Base-by-base conservation (phyloP, 169 alveolate genomes). In the Theileria equi region DNA sequence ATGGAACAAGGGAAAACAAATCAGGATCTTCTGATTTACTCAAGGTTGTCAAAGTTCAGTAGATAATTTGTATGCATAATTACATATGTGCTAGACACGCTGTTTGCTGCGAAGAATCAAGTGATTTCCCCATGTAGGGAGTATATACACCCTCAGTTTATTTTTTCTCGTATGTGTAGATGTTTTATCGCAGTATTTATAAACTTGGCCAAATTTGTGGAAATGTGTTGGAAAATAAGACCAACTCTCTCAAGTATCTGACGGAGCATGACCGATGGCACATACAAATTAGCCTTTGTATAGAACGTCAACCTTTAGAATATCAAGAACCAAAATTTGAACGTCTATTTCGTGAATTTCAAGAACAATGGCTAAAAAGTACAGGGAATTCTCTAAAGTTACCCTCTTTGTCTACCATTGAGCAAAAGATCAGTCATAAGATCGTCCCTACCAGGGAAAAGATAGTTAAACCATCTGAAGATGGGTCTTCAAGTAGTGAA, bases 1-100 rank as follows among this genome's bases (percentile, higher is more conserved):
- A 95, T 66, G 99, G 99, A 35, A 90, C 90, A 60, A 89, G 90
- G 77, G 98, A 95, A 70, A 96, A 94, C 73, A 91, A 92, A 43
- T 93, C 98, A 1, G 98, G 98, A 35, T 81, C 92, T 57, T 82
- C 97, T 34, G 93, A 94, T 81, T 90, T 95, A 53, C 82, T 96
- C 85, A 94, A 95, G 80, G 95, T 96, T 17, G 80, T 90, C 16
- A 66, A 67, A 26, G 90, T 88, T 26, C 80, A 79, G 53, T n/a
- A n/a, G n/a, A n/a, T 88, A 53, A 52, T 19, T 40, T 45, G 16
- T 19, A n/a, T n/a, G n/a, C n/a, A n/a, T n/a, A n/a, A n/a, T n/a
- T n/a, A n/a, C n/a, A n/a, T n/a, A n/a, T n/a, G n/a, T n/a, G n/a
- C n/a, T n/a, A n/a, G n/a, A n/a, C n/a, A n/a, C n/a, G n/a, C n/a